Evolutionary conservation across 2,329 filamentous ascomycete genomes (phyloP), one percentile per base, ranked within the genome.

Genomic region (Aureobasidium subglaciale): DNA sequence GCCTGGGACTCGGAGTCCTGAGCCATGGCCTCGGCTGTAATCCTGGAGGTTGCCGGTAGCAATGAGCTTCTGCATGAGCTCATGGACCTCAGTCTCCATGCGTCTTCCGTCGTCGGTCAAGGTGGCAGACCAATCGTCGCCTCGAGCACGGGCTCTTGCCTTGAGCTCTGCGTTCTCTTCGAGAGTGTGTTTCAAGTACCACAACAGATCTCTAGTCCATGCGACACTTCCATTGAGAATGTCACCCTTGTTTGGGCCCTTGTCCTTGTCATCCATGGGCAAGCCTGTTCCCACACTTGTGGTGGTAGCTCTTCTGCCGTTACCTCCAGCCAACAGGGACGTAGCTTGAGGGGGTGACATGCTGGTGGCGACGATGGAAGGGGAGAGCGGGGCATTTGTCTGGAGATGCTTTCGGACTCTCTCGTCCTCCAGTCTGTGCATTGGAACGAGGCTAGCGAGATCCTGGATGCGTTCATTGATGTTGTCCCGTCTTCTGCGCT

Each of bases 381-480:
- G 90, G 13, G 91, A 95, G 11, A 97, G 75, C 0, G 92, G 88
- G 1, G 89, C 92, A 59, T 92, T 95, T 67, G 91, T 97, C 65
- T 92, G 84, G 54, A 97, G 86, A 67, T 96, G 86, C 73, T 97
- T 97, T 63, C 91, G 86, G 45, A 97, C 88, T 74, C 96, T 96
- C 73, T 99, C 93, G 67, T 97, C 93, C 65, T 99, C 93, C 2
- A 99, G 79, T 59, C 93, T 85, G 71, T 99, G 93, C 59, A 86
- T 80, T 22, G 93, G 93, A 2, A 99, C 92, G 16, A 99, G 81
- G 64, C 90, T 89, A 66, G 92, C 96, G 7, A 99, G 80, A 67
- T 99, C 93, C 67, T 97, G 92, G 60, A 99, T 99, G 40, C 93
- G 85, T 72, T 99, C 93, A 64, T 99, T 99, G 77, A 99, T 99